A percentile compares a stretch with the other conserved stretches of the same genome.
Conservation (phyloP, 108 stramenopile genomes). For the Cyclotella kingstonii region DNA sequence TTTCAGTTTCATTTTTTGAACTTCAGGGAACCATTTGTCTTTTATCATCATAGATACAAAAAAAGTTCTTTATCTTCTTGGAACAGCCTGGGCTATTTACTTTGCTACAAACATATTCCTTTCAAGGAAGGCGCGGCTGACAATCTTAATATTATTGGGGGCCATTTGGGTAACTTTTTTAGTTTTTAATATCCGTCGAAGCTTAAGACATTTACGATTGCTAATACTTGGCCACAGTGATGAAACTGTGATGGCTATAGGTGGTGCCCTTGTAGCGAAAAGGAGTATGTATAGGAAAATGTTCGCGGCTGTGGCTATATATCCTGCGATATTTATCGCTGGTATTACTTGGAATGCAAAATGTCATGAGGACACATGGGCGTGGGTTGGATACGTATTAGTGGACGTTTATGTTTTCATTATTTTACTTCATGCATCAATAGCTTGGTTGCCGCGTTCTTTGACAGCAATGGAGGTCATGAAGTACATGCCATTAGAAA, state of each 20-base stretch:
- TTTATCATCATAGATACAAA: conserved; percentile 5
- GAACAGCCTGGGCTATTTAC: conserved; percentile 20
- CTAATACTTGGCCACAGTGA: conserved; percentile 31
- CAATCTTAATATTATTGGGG: conserved; percentile 6
- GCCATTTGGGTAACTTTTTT: conserved; percentile 31
- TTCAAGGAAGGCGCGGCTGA: conserved; percentile 4
- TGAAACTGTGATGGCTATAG: conserved; percentile 29
- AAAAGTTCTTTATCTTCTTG: conserved; percentile 15
- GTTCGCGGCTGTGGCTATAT: conserved; percentile 30
- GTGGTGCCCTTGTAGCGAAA: conserved; percentile 36
- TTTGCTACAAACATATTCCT: conserved; percentile 24
- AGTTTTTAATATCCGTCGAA: conserved; percentile 28
- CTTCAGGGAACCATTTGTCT: too few species aligned
- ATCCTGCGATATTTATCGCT: conserved; percentile 26
- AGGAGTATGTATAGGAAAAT: conserved; percentile 32
- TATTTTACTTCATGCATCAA: conserved; percentile 34
- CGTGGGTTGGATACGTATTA: conserved; percentile 38
- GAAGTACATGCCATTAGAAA: conserved; percentile 35
- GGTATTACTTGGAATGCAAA: conserved; percentile 31
- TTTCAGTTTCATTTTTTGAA: too few species aligned
- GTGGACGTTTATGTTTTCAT: conserved; percentile 34
- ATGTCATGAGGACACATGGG: conserved; percentile 33
- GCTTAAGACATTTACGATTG: conserved; percentile 24
- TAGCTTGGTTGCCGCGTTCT: conserved; percentile 30
- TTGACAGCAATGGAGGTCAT: conserved; percentile 16